Evolutionary conservation across 1,139 yeast genomes (phyloP).

Genomic region (Yamadazyma songkhlaensis): DNA sequence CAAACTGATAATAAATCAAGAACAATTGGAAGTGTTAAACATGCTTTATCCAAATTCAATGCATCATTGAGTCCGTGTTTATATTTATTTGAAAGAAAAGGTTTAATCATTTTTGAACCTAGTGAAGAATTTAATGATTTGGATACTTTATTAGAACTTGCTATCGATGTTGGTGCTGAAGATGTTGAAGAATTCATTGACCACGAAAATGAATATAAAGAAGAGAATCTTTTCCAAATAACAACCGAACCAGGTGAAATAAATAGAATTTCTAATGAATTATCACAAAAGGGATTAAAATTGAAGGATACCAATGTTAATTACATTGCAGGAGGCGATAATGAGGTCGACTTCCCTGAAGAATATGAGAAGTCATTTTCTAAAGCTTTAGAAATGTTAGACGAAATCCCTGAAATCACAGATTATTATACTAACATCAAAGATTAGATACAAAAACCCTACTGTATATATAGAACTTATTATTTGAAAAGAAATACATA

Average conservation of each 20-base stretch:
- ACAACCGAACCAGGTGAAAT: conserved; percentile 64
- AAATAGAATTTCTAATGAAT: conserved; percentile 54
- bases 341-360: conserved; percentile 51
- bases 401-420: conserved; percentile 77
- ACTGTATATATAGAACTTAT: background rate
- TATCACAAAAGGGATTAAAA: conserved; percentile 54
- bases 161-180: conserved; percentile 81
- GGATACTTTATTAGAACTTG: conserved; percentile 68
- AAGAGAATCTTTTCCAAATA: conserved; percentile 32
- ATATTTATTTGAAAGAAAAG: conserved; percentile 74
- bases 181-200: conserved; percentile 61
- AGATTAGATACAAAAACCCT: conserved; percentile 5
- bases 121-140: conserved; percentile 38
- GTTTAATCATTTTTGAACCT: conserved; percentile 57
- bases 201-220: conserved; percentile 40
- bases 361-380: conserved; percentile 50
- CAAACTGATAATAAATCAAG: conserved; percentile 86
- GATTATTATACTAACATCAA: conserved; percentile 64
- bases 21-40: conserved; percentile 72
- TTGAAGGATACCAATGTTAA: conserved; percentile 71
- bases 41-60: conserved; percentile 67
- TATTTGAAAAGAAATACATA: conserved; percentile 4
- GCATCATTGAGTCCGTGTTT: conserved; percentile 76
- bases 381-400: conserved; percentile 60
- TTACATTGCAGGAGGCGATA: conserved; percentile 63